Percentiles rank a stretch among this genome's conserved stretches.
phyloP scores from a whole-genome alignment of 768 basidiomycete genomes.

The Collybia nuda region DNA sequence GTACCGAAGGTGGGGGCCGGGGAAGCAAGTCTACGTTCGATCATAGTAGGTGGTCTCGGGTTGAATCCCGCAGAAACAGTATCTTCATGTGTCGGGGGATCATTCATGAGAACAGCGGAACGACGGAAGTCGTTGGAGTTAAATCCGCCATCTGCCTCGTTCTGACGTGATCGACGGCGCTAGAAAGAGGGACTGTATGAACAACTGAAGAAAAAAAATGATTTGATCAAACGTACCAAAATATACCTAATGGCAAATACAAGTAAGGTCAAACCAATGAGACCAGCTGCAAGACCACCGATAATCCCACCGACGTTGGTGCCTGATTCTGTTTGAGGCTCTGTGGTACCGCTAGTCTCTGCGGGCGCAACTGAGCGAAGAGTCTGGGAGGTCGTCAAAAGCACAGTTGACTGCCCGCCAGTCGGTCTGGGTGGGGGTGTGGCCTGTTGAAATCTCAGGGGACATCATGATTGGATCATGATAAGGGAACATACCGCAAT shows the following conservation, averaged over 20 bases:
- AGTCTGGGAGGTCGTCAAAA: not conserved
- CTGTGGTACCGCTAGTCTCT: conserved; percentile 15
- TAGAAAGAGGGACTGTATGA: conserved; percentile 4
- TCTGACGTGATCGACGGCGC: conserved; percentile 44
- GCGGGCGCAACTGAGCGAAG: conserved; percentile 8
- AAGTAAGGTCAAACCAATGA: conserved; percentile 40
- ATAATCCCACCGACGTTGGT: conserved; percentile 30
- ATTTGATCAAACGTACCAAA: conserved; percentile 33
- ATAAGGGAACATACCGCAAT: not conserved
- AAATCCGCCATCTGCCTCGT: conserved; percentile 44
- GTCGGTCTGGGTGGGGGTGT: not conserved
- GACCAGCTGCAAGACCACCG: conserved; percentile 45
- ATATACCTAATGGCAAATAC: conserved; percentile 45
- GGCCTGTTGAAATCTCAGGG: not conserved
- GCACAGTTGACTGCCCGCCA: not conserved
- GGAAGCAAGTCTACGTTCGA: conserved; percentile 21
- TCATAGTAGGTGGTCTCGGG: conserved; percentile 54
- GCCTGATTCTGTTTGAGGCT: conserved; percentile 9
- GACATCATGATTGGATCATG: not conserved
- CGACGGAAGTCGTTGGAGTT: conserved; percentile 60
- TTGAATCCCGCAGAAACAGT: conserved; percentile 41
- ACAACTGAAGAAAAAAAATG: not conserved
- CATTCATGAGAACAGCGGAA: conserved; percentile 60
- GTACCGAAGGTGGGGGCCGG: conserved; percentile 32
- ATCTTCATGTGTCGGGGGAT: conserved; percentile 44